A percentile compares a stretch with the other conserved stretches of the same genome.
Conservation (phyloP, 148 eudicot species). For the Mesembryanthemum crystallinum region DNA sequence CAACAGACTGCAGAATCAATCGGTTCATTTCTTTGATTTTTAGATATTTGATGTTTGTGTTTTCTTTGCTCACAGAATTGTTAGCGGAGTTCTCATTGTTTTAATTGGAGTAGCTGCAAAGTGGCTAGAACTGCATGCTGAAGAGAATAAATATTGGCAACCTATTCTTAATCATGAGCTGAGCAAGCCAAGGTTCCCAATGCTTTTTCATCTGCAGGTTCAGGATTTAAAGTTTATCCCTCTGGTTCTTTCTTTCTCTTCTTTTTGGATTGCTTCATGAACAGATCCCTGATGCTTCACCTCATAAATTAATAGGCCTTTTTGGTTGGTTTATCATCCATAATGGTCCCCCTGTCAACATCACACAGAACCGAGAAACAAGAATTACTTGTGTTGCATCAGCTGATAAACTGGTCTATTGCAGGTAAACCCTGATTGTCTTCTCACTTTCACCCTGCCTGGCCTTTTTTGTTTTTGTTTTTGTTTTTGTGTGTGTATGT, state of each 20-base stretch:
- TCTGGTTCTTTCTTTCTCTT: not conserved
- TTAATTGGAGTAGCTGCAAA: conserved; percentile 59
- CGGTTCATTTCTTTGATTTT: not conserved
- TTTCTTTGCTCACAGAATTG: conserved; percentile 43
- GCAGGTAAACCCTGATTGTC: conserved; percentile 50
- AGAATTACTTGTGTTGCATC: conserved; percentile 66
- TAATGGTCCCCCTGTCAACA: conserved; percentile 82
- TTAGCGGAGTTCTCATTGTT: conserved; percentile 67
- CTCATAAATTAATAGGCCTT: conserved; percentile 43
- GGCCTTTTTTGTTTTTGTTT: too few species aligned
- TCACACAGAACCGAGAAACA: conserved; percentile 82
- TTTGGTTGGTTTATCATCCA: conserved; percentile 72
- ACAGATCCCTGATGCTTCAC: conserved; percentile 18
- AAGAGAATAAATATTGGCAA: conserved; percentile 62
- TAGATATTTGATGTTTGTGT: not conserved
- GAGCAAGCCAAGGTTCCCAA: conserved; percentile 48
- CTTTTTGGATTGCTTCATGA: not conserved
- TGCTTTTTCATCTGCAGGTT: conserved; percentile 81
- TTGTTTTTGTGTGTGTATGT: too few species aligned
- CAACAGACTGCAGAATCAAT: not conserved
- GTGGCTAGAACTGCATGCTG: conserved; percentile 50
- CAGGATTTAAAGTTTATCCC: not conserved
- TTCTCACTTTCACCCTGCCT: conserved; percentile 18
- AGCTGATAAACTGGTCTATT: conserved; percentile 76
- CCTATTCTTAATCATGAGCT: conserved; percentile 44